Conservation (phyloP, 202 grass and related monocot species). For the Musa balbisiana region DNA sequence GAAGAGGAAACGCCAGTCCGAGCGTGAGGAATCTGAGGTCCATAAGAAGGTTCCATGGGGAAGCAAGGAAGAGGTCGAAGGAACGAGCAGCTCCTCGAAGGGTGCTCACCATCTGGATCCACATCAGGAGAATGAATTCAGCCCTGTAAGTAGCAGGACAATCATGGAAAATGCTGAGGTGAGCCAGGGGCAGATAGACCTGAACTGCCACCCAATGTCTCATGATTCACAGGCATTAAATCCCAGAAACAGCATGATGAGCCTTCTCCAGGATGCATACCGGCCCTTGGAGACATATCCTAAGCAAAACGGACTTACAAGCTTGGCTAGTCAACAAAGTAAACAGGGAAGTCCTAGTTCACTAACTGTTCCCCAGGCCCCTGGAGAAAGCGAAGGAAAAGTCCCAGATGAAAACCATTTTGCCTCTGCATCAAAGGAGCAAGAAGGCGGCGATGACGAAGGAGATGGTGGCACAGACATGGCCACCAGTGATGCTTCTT, state of each 20-base stretch:
- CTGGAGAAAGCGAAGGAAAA: constrained; percentile 51
- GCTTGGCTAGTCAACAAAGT: constrained; percentile 47
- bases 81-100: constrained; percentile 47
- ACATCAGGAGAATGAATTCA: constrained; percentile 21
- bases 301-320: constrained; percentile 64
- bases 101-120: constrained; percentile 40
- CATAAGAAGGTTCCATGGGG: constrained; percentile 61
- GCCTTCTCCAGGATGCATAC: constrained; percentile 65
- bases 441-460: constrained; percentile 35
- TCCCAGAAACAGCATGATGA: constrained; percentile 55
- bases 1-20: constrained; percentile 89
- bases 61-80: constrained; percentile 66
- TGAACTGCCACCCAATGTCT: constrained; percentile 56
- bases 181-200: constrained; percentile 69
- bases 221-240: constrained; percentile 22
- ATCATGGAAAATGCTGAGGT: constrained; percentile 36
- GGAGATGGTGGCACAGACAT: constrained; percentile 32
- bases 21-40: constrained; percentile 74
- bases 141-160: background rate
- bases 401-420: constrained; percentile 42
- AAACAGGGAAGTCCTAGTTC: constrained; percentile 32
- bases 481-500: constrained; percentile 28
- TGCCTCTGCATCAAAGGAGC: constrained; percentile 22
- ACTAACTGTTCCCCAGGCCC: constrained; percentile 13
- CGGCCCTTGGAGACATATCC: constrained; percentile 73